These are phyloP conservation scores for Cryptococcus hybrid DNA, from an alignment of 1,284 basidiomycete genomes.

Conservation along the genomic window DNA sequence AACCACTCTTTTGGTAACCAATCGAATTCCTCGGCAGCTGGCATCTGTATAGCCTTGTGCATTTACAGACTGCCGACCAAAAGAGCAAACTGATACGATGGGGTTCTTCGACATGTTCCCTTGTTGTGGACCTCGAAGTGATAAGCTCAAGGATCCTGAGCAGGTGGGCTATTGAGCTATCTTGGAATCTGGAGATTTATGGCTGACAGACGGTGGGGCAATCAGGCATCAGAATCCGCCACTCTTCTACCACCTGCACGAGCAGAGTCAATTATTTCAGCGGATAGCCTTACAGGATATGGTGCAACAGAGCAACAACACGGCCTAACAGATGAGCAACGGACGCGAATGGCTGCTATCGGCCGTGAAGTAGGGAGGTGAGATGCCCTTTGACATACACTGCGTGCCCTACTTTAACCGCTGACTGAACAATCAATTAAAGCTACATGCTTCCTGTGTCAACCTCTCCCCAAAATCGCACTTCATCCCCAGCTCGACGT, in stretches of 20 bases:
- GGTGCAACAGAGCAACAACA: conserved; percentile 6
- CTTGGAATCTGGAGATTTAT: not conserved
- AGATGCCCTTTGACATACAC: not conserved
- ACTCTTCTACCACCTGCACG: conserved; percentile 13
- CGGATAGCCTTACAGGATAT: conserved; percentile 10
- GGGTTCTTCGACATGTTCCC: conserved; percentile 21
- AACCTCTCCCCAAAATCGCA: conserved; percentile 1
- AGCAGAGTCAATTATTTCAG: conserved; percentile 20
- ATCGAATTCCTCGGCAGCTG: too few species aligned
- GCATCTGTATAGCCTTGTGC: too few species aligned
- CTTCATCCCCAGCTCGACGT: not conserved
- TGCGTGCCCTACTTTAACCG: not conserved
- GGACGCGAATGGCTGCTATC: conserved; percentile 19
- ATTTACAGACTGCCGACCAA: too few species aligned
- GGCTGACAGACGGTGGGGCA: not conserved
- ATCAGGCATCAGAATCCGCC: conserved; percentile 7
- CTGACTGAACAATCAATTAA: not conserved
- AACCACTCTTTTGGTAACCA: too few species aligned
- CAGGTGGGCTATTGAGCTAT: not conserved
- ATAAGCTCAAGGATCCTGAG: conserved; percentile 8
- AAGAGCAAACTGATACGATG: conserved; percentile 4
- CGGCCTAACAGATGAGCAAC: conserved; percentile 20
- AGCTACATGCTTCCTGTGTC: conserved; percentile 25
- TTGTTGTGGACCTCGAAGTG: conserved; percentile 24
- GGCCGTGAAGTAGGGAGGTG: not conserved